These are phyloP conservation scores for Pleoardoris graminearum DNA, from an alignment of 2,329 filamentous ascomycete genomes.

Conservation along the genomic window DNA sequence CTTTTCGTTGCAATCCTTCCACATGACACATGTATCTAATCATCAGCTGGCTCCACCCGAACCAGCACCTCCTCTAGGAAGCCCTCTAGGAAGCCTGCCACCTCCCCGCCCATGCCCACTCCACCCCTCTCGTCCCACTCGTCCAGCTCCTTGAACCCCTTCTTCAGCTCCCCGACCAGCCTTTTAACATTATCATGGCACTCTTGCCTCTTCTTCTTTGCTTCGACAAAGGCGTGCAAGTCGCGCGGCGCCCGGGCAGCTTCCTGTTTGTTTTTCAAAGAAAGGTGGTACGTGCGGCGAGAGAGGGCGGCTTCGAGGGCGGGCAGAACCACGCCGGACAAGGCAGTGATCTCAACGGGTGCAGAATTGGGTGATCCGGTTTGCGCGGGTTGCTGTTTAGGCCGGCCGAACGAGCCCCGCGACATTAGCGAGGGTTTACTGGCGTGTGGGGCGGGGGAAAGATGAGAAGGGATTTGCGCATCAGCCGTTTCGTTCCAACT, in stretches of 20 bases:
- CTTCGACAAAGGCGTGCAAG: constrained; percentile 55
- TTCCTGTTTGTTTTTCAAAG: constrained; percentile 50
- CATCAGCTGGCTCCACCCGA: constrained; percentile 83
- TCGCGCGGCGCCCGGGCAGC: constrained; percentile 57
- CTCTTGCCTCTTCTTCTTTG: constrained; percentile 51
- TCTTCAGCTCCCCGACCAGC: constrained; percentile 79
- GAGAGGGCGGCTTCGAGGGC: constrained; percentile 89
- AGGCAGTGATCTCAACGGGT: constrained; percentile 74
- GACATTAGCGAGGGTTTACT: constrained; percentile 27
- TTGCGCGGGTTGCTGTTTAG: constrained; percentile 19
- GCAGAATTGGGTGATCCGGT: constrained; percentile 36
- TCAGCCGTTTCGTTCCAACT: constrained; percentile 17
- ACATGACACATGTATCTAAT: constrained; percentile 42
- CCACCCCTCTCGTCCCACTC: constrained; percentile 82
- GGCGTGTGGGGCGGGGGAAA: constrained; percentile 12
- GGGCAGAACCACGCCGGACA: constrained; percentile 89
- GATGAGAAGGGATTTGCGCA: constrained; percentile 9
- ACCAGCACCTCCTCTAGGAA: constrained; percentile 93
- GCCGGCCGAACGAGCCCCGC: constrained; percentile 36
- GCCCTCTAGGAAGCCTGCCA: constrained; percentile 86
- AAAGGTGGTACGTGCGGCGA: constrained; percentile 66
- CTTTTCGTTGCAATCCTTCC: neutral
- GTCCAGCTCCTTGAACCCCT: constrained; percentile 88
- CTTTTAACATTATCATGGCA: constrained; percentile 82
- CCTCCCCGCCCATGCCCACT: constrained; percentile 91